Percentiles rank a stretch among this genome's conserved stretches.
Conservation (phyloP, 495 filamentous ascomycete species). For the Penicillium mononematosum region DNA sequence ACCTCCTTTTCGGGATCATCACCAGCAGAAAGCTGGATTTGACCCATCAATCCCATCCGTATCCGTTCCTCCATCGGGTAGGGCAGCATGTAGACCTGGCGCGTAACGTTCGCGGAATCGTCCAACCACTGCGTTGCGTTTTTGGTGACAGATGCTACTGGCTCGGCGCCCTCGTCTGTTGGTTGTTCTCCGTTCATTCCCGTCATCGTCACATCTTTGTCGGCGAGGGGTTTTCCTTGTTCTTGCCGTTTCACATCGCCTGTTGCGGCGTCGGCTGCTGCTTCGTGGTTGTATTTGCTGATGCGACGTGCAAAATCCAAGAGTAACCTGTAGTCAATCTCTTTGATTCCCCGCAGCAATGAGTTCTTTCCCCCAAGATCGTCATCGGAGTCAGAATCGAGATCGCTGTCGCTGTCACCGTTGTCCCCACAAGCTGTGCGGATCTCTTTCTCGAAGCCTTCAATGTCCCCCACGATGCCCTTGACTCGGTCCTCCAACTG, state of each 20-base stretch:
- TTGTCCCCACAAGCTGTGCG: constrained; percentile 33
- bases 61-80: constrained; percentile 51
- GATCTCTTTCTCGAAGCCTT: constrained; percentile 41
- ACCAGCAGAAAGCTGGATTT: constrained; percentile 40
- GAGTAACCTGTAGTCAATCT: constrained; percentile 45
- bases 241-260: constrained; percentile 23
- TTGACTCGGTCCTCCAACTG: constrained; percentile 42
- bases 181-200: constrained; percentile 28
- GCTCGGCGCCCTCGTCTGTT: constrained; percentile 28
- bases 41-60: constrained; percentile 49
- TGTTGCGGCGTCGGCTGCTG: constrained; percentile 44
- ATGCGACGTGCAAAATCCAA: constrained; percentile 49
- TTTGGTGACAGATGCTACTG: constrained; percentile 44
- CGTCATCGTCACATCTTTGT: constrained; percentile 34
- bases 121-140: constrained; percentile 48
- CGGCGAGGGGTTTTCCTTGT: constrained; percentile 13
- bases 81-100: constrained; percentile 47
- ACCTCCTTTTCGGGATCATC: constrained; percentile 44
- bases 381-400: constrained; percentile 28
- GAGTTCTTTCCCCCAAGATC: constrained; percentile 12
- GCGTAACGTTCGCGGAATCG: constrained; percentile 42
- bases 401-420: constrained; percentile 31
- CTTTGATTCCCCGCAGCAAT: constrained; percentile 23
- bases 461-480: constrained; percentile 42
- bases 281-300: constrained; percentile 50